Evolutionary conservation across 1,284 basidiomycete genomes (phyloP).

Genomic region (Limonomyces culmigenus): DNA sequence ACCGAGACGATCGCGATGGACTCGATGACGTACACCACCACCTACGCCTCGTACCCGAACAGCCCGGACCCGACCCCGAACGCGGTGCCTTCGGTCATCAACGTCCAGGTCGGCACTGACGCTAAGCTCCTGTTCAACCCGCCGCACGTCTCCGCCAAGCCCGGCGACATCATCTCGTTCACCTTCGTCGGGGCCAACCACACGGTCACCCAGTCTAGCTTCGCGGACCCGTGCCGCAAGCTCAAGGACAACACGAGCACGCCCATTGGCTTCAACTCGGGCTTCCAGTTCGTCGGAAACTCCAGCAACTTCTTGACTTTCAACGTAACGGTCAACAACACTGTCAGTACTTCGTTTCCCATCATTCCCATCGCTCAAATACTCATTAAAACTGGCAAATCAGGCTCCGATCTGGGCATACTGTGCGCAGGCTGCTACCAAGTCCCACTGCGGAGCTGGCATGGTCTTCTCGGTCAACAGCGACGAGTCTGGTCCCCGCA

Average conservation of each 20-base stretch:
- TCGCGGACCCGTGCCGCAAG: slow-evolving; percentile 36
- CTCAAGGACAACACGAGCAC: slow-evolving; percentile 20
- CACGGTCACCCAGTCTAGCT: slow-evolving; percentile 51
- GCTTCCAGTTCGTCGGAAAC: slow-evolving; percentile 34
- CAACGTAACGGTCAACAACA: slow-evolving; percentile 37
- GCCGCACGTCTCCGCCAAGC: slow-evolving; percentile 26
- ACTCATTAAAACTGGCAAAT: too few relatives aligned
- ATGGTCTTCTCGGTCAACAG: slow-evolving; percentile 30
- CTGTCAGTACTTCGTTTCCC: slow-evolving; percentile 10
- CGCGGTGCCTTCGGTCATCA: slow-evolving; percentile 22
- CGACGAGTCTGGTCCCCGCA: slow-evolving; percentile 18
- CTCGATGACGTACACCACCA: slow-evolving; percentile 29
- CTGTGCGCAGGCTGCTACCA: slow-evolving; percentile 18
- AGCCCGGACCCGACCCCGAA: slow-evolving; percentile 32
- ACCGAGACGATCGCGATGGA: slow-evolving; percentile 23
- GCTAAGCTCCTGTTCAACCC: slow-evolving; percentile 33
- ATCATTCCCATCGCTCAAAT: not conserved
- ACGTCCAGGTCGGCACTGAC: slow-evolving; percentile 32
- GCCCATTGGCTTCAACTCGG: slow-evolving; percentile 36
- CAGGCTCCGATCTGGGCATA: slow-evolving; percentile 6
- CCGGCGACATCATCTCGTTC: slow-evolving; percentile 34
- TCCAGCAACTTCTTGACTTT: slow-evolving; percentile 31
- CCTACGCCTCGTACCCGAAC: slow-evolving; percentile 33
- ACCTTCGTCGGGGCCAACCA: slow-evolving; percentile 50
- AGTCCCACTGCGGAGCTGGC: slow-evolving; percentile 21